Evolutionary conservation across 2,329 filamentous ascomycete species (phyloP).

Genomic region (Fusarium albidum): DNA sequence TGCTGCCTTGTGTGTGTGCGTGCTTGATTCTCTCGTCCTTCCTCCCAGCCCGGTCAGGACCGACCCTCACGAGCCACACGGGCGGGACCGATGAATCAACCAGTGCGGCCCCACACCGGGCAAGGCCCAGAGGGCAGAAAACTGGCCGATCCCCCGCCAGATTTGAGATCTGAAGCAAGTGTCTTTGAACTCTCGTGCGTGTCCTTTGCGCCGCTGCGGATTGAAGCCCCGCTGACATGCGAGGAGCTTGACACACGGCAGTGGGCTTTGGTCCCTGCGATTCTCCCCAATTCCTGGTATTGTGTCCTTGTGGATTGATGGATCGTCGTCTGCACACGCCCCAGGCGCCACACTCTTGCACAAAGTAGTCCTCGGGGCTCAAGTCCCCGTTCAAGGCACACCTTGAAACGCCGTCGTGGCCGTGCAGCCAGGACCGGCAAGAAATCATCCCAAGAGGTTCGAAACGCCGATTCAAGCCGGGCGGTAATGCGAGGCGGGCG

Average conservation of each 20-base stretch:
- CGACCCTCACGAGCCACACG: constrained; percentile 33
- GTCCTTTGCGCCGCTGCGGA: constrained; percentile 10
- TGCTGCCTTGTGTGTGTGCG: no score
- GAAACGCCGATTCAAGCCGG: constrained; percentile 10
- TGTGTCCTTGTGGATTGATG: no score
- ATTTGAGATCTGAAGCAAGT: constrained; percentile 35
- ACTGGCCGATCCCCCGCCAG: constrained; percentile 36
- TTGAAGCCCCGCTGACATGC: constrained; percentile 26
- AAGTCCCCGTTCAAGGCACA: background rate
- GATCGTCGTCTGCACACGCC: constrained; percentile 6
- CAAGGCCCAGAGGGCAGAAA: constrained; percentile 20
- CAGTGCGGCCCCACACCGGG: constrained; percentile 16
- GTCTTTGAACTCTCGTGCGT: constrained; percentile 40
- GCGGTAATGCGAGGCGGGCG: background rate
- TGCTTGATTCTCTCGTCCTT: background rate
- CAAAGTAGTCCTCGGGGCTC: no score
- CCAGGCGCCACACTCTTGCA: no score
- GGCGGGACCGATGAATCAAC: constrained; percentile 32
- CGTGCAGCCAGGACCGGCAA: constrained; percentile 9
- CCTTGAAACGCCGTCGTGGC: constrained; percentile 18
- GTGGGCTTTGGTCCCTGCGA: constrained; percentile 7
- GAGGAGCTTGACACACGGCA: constrained; percentile 28
- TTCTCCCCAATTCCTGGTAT: no score
- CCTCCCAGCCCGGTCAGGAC: constrained; percentile 25
- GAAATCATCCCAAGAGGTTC: background rate